phyloP scores from a whole-genome alignment of 163 green algal species.

The Dunaliella salina region DNA sequence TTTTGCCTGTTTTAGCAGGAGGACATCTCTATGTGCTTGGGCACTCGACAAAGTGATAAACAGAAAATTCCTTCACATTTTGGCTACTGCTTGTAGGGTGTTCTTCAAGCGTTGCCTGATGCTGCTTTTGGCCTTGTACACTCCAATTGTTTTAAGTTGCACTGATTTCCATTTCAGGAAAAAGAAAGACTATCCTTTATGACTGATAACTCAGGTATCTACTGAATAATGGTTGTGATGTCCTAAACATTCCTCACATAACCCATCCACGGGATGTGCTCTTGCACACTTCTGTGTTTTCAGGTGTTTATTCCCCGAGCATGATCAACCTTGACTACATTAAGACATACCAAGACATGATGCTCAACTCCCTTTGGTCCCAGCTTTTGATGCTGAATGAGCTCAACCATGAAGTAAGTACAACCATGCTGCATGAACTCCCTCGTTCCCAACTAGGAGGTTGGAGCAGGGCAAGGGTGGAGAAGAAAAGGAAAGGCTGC shows the following conservation, averaged over 20 bases:
- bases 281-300: neutral
- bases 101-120: too few relatives aligned
- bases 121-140: neutral
- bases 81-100: too few relatives aligned
- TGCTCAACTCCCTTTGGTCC: neutral
- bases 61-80: too few relatives aligned
- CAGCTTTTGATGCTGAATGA: conserved; percentile 2
- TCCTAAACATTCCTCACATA: neutral
- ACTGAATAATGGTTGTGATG: neutral
- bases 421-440: neutral
- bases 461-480: neutral
- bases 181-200: neutral
- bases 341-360: neutral
- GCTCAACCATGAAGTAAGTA: neutral
- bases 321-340: neutral
- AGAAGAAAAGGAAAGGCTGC: too few relatives aligned
- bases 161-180: neutral
- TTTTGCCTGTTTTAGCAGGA: too few relatives aligned
- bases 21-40: too few relatives aligned
- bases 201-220: neutral
- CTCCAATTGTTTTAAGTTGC: neutral
- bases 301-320: neutral
- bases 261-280: neutral
- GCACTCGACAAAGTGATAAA: too few relatives aligned
- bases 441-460: neutral